Percentiles rank a stretch among this genome's conserved stretches.
These are phyloP conservation scores for Fusarium ramigenum DNA, from an alignment of 2,329 filamentous ascomycete species.

Conservation along the genomic window DNA sequence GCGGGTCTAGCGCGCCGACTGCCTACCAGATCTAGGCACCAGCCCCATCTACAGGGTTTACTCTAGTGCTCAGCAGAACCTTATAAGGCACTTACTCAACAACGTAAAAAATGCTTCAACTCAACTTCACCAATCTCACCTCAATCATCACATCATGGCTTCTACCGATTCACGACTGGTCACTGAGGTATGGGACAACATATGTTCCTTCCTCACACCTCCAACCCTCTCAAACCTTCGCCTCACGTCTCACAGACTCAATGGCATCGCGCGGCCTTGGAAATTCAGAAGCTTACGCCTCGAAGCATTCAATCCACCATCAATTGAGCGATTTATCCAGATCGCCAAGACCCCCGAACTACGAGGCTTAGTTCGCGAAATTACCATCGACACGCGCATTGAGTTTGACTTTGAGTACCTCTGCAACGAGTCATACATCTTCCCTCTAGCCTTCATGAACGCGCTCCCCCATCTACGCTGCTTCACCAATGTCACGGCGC, in stretches of 20 bases:
- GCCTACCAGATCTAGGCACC: background rate
- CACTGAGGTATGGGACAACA: slow-evolving; percentile 16
- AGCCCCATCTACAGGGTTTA: background rate
- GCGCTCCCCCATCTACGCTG: background rate
- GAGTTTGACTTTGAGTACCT: background rate
- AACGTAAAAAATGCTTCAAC: background rate
- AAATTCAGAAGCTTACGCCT: slow-evolving; percentile 3
- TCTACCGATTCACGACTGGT: background rate
- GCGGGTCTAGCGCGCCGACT: background rate
- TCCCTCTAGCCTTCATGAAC: background rate
- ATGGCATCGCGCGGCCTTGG: background rate
- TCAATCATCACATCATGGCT: background rate
- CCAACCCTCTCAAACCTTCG: background rate
- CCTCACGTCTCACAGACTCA: slow-evolving; percentile 2
- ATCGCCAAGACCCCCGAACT: slow-evolving; percentile 15
- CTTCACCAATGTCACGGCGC: background rate
- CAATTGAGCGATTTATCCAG: slow-evolving; percentile 8
- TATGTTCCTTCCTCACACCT: slow-evolving; percentile 4
- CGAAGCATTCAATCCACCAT: background rate
- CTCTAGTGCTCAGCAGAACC: background rate
- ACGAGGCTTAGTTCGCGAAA: slow-evolving; percentile 2
- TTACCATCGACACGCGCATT: slow-evolving; percentile 28
- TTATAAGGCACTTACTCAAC: background rate
- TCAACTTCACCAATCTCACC: background rate
- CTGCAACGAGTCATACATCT: background rate